Percentiles rank a stretch among this genome's conserved stretches.
These are phyloP conservation scores for Tephrocybe sp. DNA, from an alignment of 768 basidiomycete species.

Conservation along the genomic window DNA sequence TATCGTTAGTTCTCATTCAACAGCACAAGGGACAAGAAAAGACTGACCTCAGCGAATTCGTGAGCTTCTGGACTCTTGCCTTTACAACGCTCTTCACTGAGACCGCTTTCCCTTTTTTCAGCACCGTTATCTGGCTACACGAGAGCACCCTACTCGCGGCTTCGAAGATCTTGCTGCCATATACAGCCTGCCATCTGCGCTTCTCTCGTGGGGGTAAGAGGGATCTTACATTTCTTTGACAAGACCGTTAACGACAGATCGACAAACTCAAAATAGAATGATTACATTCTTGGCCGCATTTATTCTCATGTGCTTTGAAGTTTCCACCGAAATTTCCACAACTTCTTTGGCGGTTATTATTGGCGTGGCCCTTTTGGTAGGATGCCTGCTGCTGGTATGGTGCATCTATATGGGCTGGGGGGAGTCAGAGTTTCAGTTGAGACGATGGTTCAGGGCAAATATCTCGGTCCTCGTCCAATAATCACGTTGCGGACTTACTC, in stretches of 20 bases:
- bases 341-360: neutral
- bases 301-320: neutral
- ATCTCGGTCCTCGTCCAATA: too few relatives aligned
- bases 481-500: too few relatives aligned
- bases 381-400: neutral
- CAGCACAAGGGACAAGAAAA: slow-evolving; percentile 1
- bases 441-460: neutral
- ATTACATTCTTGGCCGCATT: neutral
- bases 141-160: neutral
- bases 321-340: neutral
- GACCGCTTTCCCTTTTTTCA: neutral
- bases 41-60: neutral
- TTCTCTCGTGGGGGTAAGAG: slow-evolving; percentile 3
- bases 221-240: neutral
- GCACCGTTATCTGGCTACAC: neutral
- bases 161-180: slow-evolving; percentile 2
- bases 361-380: neutral
- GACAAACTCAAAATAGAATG: neutral
- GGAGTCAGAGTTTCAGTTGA: neutral
- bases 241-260: neutral
- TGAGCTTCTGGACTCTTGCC: neutral
- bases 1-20: neutral
- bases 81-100: neutral
- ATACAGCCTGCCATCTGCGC: slow-evolving; percentile 3
- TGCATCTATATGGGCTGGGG: slow-evolving; percentile 3